A percentile compares a stretch with the other conserved stretches of the same genome.
phyloP scores from a whole-genome alignment of 2,329 filamentous ascomycete genomes.

The Ophiosphaerella korrae region DNA sequence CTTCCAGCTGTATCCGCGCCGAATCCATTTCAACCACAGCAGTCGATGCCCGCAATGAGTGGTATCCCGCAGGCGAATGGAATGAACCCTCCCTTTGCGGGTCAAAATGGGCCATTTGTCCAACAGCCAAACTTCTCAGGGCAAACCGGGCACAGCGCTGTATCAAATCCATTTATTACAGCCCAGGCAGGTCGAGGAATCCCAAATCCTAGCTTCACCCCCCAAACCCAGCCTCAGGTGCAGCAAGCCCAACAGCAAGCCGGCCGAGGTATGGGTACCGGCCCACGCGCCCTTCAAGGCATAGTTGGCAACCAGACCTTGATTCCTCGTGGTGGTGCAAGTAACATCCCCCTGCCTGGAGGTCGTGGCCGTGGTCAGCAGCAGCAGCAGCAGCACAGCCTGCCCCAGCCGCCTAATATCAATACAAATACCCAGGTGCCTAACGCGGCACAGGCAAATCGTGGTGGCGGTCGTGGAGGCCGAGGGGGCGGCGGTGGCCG shows the following conservation, averaged over 20 bases:
- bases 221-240: conserved; percentile 16
- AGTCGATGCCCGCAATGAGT: conserved; percentile 15
- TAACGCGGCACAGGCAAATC: conserved; percentile 28
- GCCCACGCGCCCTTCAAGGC: conserved; percentile 35
- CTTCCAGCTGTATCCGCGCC: conserved; percentile 10
- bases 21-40: conserved; percentile 14
- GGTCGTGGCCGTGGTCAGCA: conserved; percentile 29
- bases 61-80: not conserved
- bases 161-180: conserved; percentile 17
- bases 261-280: conserved; percentile 32
- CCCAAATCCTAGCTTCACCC: conserved; percentile 31
- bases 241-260: conserved; percentile 27
- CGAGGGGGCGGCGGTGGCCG: conserved; percentile 27
- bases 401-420: conserved; percentile 15
- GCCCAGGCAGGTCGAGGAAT: conserved; percentile 24
- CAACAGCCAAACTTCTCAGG: not conserved
- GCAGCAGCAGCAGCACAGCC: conserved; percentile 19
- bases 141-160: conserved; percentile 12
- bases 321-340: conserved; percentile 40
- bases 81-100: not conserved
- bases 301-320: conserved; percentile 30
- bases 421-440: conserved; percentile 16
- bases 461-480: conserved; percentile 34
- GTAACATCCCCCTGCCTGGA: conserved; percentile 38
- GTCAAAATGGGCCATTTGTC: conserved; percentile 4